Conservation (phyloP, 352 stramenopile genomes). For the Hyaloperonospora arabidopsidis region DNA sequence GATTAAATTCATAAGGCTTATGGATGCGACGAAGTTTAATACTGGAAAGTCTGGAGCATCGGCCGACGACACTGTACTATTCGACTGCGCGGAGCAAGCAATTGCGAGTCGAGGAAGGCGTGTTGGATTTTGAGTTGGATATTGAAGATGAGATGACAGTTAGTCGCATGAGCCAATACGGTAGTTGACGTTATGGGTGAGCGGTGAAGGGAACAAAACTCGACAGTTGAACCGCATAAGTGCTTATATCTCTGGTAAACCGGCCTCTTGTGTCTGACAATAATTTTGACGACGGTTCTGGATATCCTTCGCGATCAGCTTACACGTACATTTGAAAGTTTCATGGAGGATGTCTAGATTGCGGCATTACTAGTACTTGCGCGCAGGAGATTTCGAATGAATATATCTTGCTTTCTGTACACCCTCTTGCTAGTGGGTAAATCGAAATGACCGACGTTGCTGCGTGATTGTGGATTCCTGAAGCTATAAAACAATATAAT, state of each 20-base stretch:
- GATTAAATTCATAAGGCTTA: no score
- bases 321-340: neutral
- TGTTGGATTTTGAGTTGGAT: no score
- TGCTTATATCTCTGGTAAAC: neutral
- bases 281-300: neutral
- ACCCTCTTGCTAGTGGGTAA: neutral
- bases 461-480: neutral
- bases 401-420: neutral
- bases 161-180: no score
- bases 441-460: neutral
- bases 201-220: no score
- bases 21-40: no score
- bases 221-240: neutral
- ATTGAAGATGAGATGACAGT: no score
- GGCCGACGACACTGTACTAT: no score
- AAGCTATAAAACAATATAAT: neutral
- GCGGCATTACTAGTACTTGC: neutral
- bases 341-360: no score
- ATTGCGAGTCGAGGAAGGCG: no score
- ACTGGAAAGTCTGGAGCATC: no score
- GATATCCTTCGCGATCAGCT: neutral
- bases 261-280: neutral
- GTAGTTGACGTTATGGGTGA: no score
- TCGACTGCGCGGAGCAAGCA: no score
- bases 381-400: neutral